Percentiles rank a stretch among this genome's conserved stretches.
phyloP scores from a whole-genome alignment of 768 basidiomycete species.

The Tricholoma sp. region DNA sequence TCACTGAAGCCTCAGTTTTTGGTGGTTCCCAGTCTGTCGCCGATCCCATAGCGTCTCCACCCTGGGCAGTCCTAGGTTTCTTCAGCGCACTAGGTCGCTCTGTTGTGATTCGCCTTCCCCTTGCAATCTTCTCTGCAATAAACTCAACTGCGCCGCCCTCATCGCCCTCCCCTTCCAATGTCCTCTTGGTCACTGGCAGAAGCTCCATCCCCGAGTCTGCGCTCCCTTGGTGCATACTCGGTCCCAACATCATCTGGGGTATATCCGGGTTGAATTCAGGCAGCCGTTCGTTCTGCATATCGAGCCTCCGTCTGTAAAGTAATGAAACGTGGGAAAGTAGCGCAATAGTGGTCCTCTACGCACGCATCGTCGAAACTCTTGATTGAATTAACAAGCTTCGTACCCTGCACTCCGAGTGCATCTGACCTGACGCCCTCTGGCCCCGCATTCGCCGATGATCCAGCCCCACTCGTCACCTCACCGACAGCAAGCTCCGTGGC shows the following conservation, averaged over 20 bases:
- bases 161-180: slow-evolving; percentile 54
- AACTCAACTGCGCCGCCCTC: slow-evolving; percentile 51
- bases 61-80: slow-evolving; percentile 56
- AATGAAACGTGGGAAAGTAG: not conserved
- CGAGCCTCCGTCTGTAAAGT: slow-evolving; percentile 56
- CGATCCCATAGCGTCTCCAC: too few relatives aligned
- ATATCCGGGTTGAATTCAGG: slow-evolving; percentile 45
- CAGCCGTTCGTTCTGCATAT: slow-evolving; percentile 70
- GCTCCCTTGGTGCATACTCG: slow-evolving; percentile 52
- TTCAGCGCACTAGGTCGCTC: slow-evolving; percentile 52
- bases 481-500: slow-evolving; percentile 58
- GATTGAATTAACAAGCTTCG: slow-evolving; percentile 56
- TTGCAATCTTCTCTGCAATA: slow-evolving; percentile 59
- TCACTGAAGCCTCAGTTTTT: too few relatives aligned
- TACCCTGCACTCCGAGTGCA: slow-evolving; percentile 58
- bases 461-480: slow-evolving; percentile 21
- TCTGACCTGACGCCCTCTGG: slow-evolving; percentile 21
- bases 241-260: slow-evolving; percentile 48
- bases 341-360: slow-evolving; percentile 20
- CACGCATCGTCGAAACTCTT: slow-evolving; percentile 75
- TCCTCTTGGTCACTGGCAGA: slow-evolving; percentile 43
- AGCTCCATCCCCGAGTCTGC: slow-evolving; percentile 54
- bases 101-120: slow-evolving; percentile 38
- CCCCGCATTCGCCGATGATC: slow-evolving; percentile 18
- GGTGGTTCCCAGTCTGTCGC: too few relatives aligned